Evolutionary conservation across 2,329 filamentous ascomycete genomes (phyloP).

Genomic region (Calonectria pseudoreteaudii): DNA sequence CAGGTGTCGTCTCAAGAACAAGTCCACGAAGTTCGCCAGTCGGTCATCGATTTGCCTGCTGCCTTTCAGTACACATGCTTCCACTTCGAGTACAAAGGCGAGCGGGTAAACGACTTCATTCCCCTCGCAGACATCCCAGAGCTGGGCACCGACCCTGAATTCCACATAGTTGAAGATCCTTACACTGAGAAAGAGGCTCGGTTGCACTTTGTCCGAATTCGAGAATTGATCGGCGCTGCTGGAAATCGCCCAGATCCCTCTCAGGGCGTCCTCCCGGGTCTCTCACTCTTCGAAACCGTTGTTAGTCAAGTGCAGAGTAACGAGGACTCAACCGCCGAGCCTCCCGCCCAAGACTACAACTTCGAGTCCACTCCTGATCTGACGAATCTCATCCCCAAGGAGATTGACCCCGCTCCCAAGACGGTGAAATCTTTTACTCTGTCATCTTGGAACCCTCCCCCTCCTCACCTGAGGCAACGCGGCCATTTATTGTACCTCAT

Average conservation of each 20-base stretch:
- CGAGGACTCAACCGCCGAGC: constrained; percentile 47
- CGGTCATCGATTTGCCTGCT: constrained; percentile 90
- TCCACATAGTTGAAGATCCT: constrained; percentile 89
- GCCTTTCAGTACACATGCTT: constrained; percentile 99
- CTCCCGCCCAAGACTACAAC: constrained; percentile 76
- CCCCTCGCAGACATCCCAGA: constrained; percentile 90
- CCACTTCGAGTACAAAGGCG: constrained; percentile 90
- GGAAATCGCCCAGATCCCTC: constrained; percentile 89
- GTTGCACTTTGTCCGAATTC: constrained; percentile 90
- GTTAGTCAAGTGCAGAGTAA: constrained; percentile 59
- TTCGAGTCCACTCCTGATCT: constrained; percentile 77
- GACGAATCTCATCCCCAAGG: constrained; percentile 76
- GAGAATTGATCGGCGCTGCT: constrained; percentile 92
- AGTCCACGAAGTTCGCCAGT: constrained; percentile 96
- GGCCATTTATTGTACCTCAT: constrained; percentile 93
- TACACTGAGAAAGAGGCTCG: constrained; percentile 99
- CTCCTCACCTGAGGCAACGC: constrained; percentile 88
- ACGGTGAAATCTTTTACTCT: constrained; percentile 90
- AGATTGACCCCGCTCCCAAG: constrained; percentile 79
- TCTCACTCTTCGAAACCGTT: constrained; percentile 88
- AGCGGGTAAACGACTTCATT: constrained; percentile 94
- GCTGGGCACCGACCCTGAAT: constrained; percentile 80
- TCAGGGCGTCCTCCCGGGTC: constrained; percentile 85
- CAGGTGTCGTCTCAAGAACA: constrained; percentile 94
- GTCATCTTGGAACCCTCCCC: constrained; percentile 96